Conservation (phyloP, 768 basidiomycete species). For the Gloeopeniophorella convolvens region DNA sequence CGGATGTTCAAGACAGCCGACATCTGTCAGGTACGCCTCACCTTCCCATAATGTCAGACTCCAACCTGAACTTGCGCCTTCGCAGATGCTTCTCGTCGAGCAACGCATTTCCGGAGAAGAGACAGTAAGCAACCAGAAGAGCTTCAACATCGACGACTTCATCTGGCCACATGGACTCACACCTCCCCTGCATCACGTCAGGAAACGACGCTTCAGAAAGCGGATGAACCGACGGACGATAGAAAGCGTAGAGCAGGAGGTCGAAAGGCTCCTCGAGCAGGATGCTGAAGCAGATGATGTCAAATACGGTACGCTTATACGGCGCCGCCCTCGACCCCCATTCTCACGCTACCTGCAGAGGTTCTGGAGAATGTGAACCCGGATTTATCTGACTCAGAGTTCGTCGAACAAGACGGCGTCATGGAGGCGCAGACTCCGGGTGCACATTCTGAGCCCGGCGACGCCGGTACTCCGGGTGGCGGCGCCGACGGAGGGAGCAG, state of each 20-base stretch:
- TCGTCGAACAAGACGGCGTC: conserved; percentile 58
- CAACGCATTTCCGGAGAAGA: conserved; percentile 69
- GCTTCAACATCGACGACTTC: conserved; percentile 89
- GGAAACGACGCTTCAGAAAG: conserved; percentile 90
- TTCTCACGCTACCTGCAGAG: conserved; percentile 38
- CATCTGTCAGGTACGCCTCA: conserved; percentile 76
- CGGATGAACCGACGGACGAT: conserved; percentile 83
- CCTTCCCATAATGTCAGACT: conserved; percentile 12
- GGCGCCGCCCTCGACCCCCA: neutral
- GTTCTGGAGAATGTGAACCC: conserved; percentile 88
- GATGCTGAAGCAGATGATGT: conserved; percentile 71
- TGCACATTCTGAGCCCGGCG: conserved; percentile 58
- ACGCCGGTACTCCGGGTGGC: conserved; percentile 51
- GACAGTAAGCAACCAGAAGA: conserved; percentile 49
- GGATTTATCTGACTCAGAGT: conserved; percentile 85
- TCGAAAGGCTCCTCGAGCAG: conserved; percentile 77
- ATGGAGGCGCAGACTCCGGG: conserved; percentile 66
- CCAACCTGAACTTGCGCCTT: neutral
- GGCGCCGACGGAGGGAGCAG: conserved; percentile 52
- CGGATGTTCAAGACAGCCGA: conserved; percentile 99
- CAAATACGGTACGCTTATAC: conserved; percentile 52
- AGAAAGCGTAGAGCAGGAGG: conserved; percentile 90
- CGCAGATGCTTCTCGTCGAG: conserved; percentile 88
- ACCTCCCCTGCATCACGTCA: conserved; percentile 82
- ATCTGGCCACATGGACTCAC: conserved; percentile 97